A percentile compares a stretch with the other conserved stretches of the same genome.
These are phyloP conservation scores for Cytidiella melzeri DNA, from an alignment of 768 basidiomycete genomes.

Conservation along the genomic window DNA sequence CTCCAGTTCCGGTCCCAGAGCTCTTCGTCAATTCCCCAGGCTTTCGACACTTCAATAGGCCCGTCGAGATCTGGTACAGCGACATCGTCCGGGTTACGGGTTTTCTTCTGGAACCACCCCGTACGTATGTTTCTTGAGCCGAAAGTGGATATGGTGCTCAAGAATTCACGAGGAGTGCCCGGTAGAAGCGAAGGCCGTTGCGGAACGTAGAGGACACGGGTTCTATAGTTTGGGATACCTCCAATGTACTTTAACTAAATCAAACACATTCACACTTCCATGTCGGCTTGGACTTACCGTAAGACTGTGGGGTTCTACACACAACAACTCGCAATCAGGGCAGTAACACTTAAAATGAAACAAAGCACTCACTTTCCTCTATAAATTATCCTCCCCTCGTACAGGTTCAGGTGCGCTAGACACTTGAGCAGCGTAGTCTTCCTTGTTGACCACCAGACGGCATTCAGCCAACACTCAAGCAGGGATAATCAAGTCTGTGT, in stretches of 20 bases:
- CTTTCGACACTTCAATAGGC: slow-evolving; percentile 47
- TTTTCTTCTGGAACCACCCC: slow-evolving; percentile 17
- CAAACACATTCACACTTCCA: too few relatives aligned
- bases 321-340: neutral
- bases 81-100: neutral
- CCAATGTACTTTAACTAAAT: too few relatives aligned
- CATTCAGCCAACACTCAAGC: too few relatives aligned
- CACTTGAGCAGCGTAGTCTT: slow-evolving; percentile 82
- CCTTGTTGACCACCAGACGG: too few relatives aligned
- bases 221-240: slow-evolving; percentile 78
- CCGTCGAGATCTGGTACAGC: slow-evolving; percentile 12
- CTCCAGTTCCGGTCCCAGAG: slow-evolving; percentile 81
- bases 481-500: too few relatives aligned
- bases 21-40: slow-evolving; percentile 61
- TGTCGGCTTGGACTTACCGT: slow-evolving; percentile 38
- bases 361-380: slow-evolving; percentile 53
- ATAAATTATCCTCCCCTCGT: slow-evolving; percentile 58
- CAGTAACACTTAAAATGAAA: neutral
- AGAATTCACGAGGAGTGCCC: slow-evolving; percentile 71
- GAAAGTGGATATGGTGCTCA: slow-evolving; percentile 51
- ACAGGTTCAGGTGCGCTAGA: slow-evolving; percentile 71
- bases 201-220: slow-evolving; percentile 78
- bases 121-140: slow-evolving; percentile 30
- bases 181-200: slow-evolving; percentile 85
- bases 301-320: slow-evolving; percentile 42